Evolutionary conservation across 2,329 filamentous ascomycete genomes (phyloP), one percentile per base, ranked within the genome.

Genomic region (Scopulariopsis brevicaulis): DNA sequence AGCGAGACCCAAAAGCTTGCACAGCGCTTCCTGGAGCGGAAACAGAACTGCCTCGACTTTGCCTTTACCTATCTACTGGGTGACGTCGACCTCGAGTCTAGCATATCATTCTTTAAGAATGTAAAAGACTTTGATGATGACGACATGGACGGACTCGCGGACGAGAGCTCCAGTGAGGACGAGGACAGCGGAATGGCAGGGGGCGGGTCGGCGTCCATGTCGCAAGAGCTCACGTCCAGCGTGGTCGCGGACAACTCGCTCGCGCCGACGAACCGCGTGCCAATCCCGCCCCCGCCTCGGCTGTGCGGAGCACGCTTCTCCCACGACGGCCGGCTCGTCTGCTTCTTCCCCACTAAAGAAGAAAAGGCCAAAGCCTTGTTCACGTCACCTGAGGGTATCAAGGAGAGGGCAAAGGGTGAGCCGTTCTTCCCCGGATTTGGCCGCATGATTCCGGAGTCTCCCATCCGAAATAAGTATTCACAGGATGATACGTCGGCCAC

Each of bases 101-200:
- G 82, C 64, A 82, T 81, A 7, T 79, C 77, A 0, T 79, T 82
- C 60, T 84, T 86, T 65, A 82, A 83, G 61, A 82, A 82, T 61
- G 81, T 86, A 12, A 78, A 84, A 62, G 85, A 88, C 62, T 69
- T 84, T 8, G 82, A 82, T 57, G 78, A 83, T 64, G 76, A 83
- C 65, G 76, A 78, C 53, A 65, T 81, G 6, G 80, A 79, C 59
- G 81, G 73, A 3, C 69, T 84, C 40, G 79, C 75, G 34, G 87
- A 89, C 59, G 90, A 94, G 62, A 93, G 89, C 63, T 96, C 90
- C 3, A 95, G 89, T 64, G 87, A 90, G 61, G 87, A 90, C 60
- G 89, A 92, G 62, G 89, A 92, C 24, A 89, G 91, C 46, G 75
- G 75, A 53, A 75, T 78, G 25, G 78, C 76, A 0, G 67, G 76